Conservation (phyloP, 1,284 basidiomycete genomes). For the Melampsora americana region DNA sequence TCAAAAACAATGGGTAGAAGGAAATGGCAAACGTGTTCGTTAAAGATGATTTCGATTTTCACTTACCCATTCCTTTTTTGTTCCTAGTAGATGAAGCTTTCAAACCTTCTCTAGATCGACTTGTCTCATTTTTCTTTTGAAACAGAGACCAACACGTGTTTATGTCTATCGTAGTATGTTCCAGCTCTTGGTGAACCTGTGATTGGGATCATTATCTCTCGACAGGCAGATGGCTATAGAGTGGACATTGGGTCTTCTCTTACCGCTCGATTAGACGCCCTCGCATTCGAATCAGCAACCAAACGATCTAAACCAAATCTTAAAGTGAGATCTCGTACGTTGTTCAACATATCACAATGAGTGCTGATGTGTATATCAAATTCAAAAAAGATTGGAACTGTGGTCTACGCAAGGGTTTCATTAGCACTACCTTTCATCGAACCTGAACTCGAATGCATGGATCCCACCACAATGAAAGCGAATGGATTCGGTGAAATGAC, state of each 20-base stretch:
- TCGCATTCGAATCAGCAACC: conserved; percentile 80
- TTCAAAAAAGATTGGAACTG: conserved; percentile 65
- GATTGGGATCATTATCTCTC: conserved; percentile 67
- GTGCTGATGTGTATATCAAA: not conserved
- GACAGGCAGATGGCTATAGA: conserved; percentile 72
- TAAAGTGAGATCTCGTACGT: conserved; percentile 60
- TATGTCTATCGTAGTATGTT: conserved; percentile 63
- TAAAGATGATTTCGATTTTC: not conserved
- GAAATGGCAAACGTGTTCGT: conserved; percentile 22
- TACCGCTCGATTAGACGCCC: conserved; percentile 68
- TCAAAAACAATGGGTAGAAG: conserved; percentile 37
- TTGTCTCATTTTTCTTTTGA: not conserved
- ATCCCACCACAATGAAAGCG: conserved; percentile 75
- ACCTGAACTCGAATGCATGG: conserved; percentile 80
- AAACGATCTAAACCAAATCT: conserved; percentile 78
- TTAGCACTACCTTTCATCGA: conserved; percentile 85
- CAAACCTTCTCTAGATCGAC: not conserved
- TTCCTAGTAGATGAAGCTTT: not conserved
- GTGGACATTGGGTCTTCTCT: conserved; percentile 79
- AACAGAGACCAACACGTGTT: not conserved
- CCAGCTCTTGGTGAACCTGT: conserved; percentile 76
- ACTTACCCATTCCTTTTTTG: not conserved
- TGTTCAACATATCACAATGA: not conserved
- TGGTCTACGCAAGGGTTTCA: conserved; percentile 77
- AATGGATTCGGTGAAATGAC: conserved; percentile 79